Evolutionary conservation across 140 eudicot species (phyloP).

Genomic region (Anethum foeniculum): DNA sequence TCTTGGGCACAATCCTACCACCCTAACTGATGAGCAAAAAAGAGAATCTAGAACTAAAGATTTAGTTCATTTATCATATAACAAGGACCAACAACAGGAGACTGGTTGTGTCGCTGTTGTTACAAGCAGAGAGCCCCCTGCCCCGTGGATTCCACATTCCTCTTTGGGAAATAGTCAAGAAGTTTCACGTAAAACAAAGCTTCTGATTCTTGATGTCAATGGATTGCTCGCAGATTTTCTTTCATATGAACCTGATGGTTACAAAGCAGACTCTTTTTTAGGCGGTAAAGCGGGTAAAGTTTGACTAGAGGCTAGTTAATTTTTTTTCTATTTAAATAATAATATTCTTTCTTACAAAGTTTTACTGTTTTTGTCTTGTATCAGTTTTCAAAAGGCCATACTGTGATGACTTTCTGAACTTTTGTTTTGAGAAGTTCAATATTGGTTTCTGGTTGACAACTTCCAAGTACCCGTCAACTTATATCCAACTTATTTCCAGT

Average conservation of each 20-base stretch:
- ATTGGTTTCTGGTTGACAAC: constrained; percentile 92
- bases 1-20: background rate
- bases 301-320: background rate
- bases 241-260: constrained; percentile 26
- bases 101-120: background rate
- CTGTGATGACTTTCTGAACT: constrained; percentile 70
- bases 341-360: constrained; percentile 7
- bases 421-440: constrained; percentile 54
- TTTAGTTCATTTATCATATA: background rate
- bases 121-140: constrained; percentile 11
- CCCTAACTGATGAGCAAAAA: constrained; percentile 8
- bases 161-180: background rate
- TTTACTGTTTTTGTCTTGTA: constrained; percentile 9
- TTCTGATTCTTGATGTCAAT: constrained; percentile 58
- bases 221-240: constrained; percentile 61
- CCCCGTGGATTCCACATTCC: background rate
- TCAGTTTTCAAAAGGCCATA: constrained; percentile 88
- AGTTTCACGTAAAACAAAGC: constrained; percentile 39
- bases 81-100: constrained; percentile 7
- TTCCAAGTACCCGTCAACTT: constrained; percentile 35
- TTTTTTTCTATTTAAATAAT: background rate
- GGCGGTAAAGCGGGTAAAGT: constrained; percentile 49
- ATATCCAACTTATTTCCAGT: background rate
- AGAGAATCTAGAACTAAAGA: constrained; percentile 11
- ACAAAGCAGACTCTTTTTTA: constrained; percentile 27